Base-by-base conservation (phyloP, 2,329 filamentous ascomycete genomes). In the Xylaria sp. region DNA sequence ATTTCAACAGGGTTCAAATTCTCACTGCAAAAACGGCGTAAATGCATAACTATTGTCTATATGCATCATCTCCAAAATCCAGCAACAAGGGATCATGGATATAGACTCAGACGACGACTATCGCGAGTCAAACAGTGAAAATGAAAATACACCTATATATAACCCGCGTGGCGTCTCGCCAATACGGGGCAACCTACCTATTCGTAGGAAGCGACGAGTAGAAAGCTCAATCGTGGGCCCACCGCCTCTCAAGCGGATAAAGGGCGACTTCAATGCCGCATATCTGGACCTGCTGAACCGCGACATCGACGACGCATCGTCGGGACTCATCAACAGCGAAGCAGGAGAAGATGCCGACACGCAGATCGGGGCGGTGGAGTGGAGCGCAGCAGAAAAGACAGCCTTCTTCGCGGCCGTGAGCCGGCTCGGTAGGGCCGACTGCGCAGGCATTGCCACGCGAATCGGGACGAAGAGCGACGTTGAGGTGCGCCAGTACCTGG, bases 401-500 rank as follows among this genome's bases (percentile, higher is more conserved):
- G 72, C 82, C 0, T 87, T 97, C 66, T 97, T 93, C 77, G 82
- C 86, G 15, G 85, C 87, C 0, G 78, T 97, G 3, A 83, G 85
- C 1, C 86, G 87, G 0, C 83, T 91, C 2, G 93, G 93, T 0
- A 85, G 82, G 60, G 85, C 89, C 72, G 83, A 93, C 68, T 73
- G 91, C 0, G 79, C 80, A 1, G 86, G 84, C 1, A 90, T 97
- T 63, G 85, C 92, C 1, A 74, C 79, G 9, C 83, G 86, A 0
- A 82, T 97, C 48, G 65, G 83, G 0, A 90, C 88, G 39, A 98
- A 98, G 79, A 90, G 89, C 66, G 86, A 89, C 70, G 76, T 91
- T 9, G 93, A 97, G 79, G 88, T 96, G 39, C 85, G 85, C 32
- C 87, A 91, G 59, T 94, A 94, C 76, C 77, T 97, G 4, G 75